These are phyloP conservation scores for Tolypocladium tundrense DNA, from an alignment of 2,329 filamentous ascomycete species.

Conservation along the genomic window DNA sequence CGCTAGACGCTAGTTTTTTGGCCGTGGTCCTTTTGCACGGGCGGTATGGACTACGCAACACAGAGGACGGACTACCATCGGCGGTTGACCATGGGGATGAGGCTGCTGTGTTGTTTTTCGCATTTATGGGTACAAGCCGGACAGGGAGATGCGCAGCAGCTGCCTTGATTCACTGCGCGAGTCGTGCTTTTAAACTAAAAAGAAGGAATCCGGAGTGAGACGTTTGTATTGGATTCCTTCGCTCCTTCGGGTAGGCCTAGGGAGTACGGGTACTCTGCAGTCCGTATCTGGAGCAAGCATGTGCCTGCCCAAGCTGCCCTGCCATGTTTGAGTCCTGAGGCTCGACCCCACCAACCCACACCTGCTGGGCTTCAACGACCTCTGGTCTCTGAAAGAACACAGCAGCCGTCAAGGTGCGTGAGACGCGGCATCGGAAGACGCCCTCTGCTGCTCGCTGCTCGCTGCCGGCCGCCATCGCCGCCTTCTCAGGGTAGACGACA, in stretches of 20 bases:
- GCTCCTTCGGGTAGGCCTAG: background rate
- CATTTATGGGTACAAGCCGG: too few relatives aligned
- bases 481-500: background rate
- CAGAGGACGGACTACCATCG: background rate
- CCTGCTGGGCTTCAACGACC: background rate
- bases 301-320: background rate
- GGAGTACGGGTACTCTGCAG: too few relatives aligned
- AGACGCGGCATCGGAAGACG: background rate
- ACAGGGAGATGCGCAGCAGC: too few relatives aligned
- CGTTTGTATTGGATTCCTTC: background rate
- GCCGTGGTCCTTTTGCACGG: background rate
- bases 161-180: background rate
- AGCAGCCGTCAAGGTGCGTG: background rate
- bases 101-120: background rate
- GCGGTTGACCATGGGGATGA: background rate
- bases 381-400: background rate
- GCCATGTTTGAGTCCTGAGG: background rate
- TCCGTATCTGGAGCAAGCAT: background rate
- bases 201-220: background rate
- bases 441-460: background rate
- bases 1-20: background rate
- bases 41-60: background rate
- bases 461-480: background rate
- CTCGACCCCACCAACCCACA: background rate
- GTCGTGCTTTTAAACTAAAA: background rate